A percentile compares a stretch with the other conserved stretches of the same genome.
These are phyloP conservation scores for Casuarina glauca DNA, from an alignment of 306 rosid genomes.

Conservation along the genomic window DNA sequence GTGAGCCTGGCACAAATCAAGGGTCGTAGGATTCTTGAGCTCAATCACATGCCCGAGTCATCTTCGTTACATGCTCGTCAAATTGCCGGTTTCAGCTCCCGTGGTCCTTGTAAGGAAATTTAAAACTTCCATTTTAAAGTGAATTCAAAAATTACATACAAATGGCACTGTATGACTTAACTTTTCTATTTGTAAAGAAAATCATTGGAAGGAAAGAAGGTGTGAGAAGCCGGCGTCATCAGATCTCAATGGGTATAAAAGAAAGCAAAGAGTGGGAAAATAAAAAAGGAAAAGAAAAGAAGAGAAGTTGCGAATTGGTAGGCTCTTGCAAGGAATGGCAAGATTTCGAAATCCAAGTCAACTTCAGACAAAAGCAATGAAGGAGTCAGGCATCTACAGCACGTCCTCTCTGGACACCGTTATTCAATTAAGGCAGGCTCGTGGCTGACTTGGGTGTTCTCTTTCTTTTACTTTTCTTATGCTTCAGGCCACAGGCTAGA, in stretches of 20 bases:
- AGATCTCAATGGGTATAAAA: background rate
- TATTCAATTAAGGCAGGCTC: constrained; percentile 11
- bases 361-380: background rate
- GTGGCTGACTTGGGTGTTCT: constrained; percentile 5
- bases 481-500: background rate
- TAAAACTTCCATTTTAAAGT: too few relatives aligned
- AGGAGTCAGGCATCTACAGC: background rate
- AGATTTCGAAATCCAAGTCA: constrained; percentile 12
- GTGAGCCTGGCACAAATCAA: background rate
- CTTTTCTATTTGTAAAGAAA: too few relatives aligned
- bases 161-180: too few relatives aligned
- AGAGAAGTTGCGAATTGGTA: background rate
- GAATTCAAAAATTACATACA: too few relatives aligned
- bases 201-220: background rate
- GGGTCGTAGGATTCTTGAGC: background rate
- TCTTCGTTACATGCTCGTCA: too few relatives aligned
- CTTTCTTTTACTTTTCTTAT: background rate
- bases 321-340: constrained; percentile 14
- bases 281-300: background rate
- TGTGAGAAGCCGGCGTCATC: background rate
- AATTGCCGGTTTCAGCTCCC: too few relatives aligned
- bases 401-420: constrained; percentile 9
- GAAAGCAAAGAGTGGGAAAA: too few relatives aligned
- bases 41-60: background rate
- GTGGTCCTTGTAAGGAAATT: too few relatives aligned